Evolutionary conservation across 1,139 yeast species (phyloP), one percentile per base, ranked within the genome.

Genomic region (Saccharomyces hybrid): DNA sequence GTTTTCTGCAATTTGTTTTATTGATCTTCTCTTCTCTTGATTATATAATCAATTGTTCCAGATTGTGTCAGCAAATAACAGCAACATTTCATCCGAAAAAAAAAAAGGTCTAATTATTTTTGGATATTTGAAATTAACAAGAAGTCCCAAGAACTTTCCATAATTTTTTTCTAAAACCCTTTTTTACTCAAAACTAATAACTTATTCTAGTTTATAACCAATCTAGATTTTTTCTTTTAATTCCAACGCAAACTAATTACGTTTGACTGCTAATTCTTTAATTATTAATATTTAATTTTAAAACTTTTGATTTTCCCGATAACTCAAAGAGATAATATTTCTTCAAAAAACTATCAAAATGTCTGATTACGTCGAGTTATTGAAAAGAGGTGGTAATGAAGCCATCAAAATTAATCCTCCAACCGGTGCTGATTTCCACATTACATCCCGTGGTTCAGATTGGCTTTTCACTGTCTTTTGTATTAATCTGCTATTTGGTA

Each of bases 291-390:
- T 38, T 38, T 38, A 38, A 38, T 38, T 38, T 38, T 9, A 9
- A 38, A 19, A 38, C 44, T 8, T 38, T 11, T 38, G 9, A 38
- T 38, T 38, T 38, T 13, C 44, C 38, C 6, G 38, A 32, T 32
- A 32, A 32, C 44, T 8, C 5, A 19, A 38, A 38, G n/a, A 19
- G 44, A 38, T 7, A 38, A 13, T 38, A 38, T 38, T 16, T 16
- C 4, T 11, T 9, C 77, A 19, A 19, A 19, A 19, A 19, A 19
- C 19, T 19, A 19, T 19, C 19, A 19, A 19, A 19, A 19, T 19
- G 19, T 19, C 19, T 19, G 19, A 19, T 19, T 19, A 19, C 19
- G 19, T 19, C 19, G 19, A 19, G 19, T 19, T 19, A 19, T 19
- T 19, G 19, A 19, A 19, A 19, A 19, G 19, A 19, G 19, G 19